Evolutionary conservation across 2,329 filamentous ascomycete species (phyloP), one percentile per base, ranked within the genome.

Genomic region (Fusarium transvaalense): DNA sequence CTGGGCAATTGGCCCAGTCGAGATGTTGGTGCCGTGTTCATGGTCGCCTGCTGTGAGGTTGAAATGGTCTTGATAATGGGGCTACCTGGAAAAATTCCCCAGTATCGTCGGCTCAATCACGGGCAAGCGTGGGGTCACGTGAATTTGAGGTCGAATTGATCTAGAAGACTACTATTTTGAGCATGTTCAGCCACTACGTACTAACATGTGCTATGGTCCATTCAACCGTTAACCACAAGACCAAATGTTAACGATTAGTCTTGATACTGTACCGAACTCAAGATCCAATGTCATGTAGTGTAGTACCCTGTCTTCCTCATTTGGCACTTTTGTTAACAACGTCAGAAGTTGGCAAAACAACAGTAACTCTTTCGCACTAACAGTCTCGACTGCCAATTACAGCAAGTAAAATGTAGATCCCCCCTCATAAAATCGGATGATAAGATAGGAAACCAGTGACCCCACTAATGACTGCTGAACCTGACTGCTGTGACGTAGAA

Each of bases 1-100:
- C 78, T 78, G 29, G 82, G 80, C 74, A 85, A 78, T 75, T 79
- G 82, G 74, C 78, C 78, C 64, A 84, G 68, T 45, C 76, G 75
- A 55, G 76, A 73, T 54, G 71, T 66, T 42, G 75, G 66, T 72
- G 74, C 76, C 72, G 77, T 72, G 69, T 80, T 81, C 78, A 83
- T 80, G 68, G 74, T 77, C 57, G 66, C 69, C 61, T 62, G 66
- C 64, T 73, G 64, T 68, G 54, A 67, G 65, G 50, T 71, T 69
- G 64, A 64, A 56, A 55, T 59, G 45, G 34, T 51, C 62, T 70
- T 62, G 68, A 53, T 62, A 60, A 57, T 72, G 58, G 64, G 59
- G 57, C 46, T 50, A 63, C 56, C 21, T 34, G 27, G 57, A 63
- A 74, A 75, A 68, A 61, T 56, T 55, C 58, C 66, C 64, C 61